Percentiles rank a stretch among this genome's conserved stretches.
Conservation (phyloP, 2,329 filamentous ascomycete genomes). For the Ascochyta koolunga region DNA sequence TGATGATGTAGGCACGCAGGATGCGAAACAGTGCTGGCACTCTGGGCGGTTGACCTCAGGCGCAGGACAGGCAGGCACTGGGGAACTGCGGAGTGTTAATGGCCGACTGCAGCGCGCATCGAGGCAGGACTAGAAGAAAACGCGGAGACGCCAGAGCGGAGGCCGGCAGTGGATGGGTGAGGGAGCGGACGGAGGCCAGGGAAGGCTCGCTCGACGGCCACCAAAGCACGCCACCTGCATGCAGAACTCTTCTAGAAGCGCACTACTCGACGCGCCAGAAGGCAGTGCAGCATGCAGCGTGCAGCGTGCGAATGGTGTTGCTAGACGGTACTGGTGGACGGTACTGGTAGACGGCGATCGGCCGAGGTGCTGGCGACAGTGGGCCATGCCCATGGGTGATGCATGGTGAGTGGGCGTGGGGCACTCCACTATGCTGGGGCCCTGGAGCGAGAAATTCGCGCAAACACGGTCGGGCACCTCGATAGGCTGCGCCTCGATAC, state of each 20-base stretch:
- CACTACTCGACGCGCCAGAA: slow-evolving; percentile 5
- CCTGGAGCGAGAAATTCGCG: slow-evolving; percentile 15
- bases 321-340: no score
- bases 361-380: slow-evolving; percentile 17
- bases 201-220: slow-evolving; percentile 13
- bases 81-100: slow-evolving; percentile 16
- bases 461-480: slow-evolving; percentile 1
- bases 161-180: slow-evolving; percentile 1
- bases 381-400: slow-evolving; percentile 1
- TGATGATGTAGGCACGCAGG: slow-evolving; percentile 9
- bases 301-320: slow-evolving; percentile 15
- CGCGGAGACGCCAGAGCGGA: slow-evolving; percentile 28
- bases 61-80: slow-evolving; percentile 8
- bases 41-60: no score
- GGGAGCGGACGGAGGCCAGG: slow-evolving; percentile 1
- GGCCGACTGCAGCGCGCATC: slow-evolving; percentile 21
- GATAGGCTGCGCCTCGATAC: slow-evolving; percentile 14
- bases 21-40: slow-evolving; percentile 14
- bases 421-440: background rate
- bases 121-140: slow-evolving; percentile 33
- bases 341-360: slow-evolving; percentile 6
- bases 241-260: slow-evolving; percentile 30
- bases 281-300: slow-evolving; percentile 11
- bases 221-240: slow-evolving; percentile 8
- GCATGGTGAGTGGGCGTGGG: slow-evolving; percentile 3